Conservation (phyloP, 192 early-diverging fungal genomes). For the Coemansia sp. region DNA sequence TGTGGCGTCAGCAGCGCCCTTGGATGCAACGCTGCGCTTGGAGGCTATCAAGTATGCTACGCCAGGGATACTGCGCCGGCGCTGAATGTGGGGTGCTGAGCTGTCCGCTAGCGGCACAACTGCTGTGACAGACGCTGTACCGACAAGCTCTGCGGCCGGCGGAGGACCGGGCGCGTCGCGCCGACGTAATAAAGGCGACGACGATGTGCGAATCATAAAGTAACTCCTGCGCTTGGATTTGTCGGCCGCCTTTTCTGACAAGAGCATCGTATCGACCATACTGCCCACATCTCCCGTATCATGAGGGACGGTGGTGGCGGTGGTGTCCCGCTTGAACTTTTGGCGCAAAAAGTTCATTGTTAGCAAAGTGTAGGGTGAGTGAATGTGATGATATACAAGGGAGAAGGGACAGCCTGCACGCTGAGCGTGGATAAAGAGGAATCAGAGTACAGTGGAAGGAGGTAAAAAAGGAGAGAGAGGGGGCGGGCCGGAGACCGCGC, state of each 20-base stretch:
- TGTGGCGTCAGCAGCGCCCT: neutral
- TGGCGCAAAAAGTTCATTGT: conserved; percentile 44
- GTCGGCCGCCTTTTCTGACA: neutral
- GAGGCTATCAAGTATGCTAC: conserved; percentile 29
- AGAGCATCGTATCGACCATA: neutral
- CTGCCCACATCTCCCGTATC: neutral
- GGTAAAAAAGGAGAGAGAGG: neutral
- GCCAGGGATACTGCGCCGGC: conserved; percentile 39
- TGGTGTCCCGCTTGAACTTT: conserved; percentile 14
- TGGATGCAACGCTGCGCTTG: neutral
- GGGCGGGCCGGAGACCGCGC: neutral
- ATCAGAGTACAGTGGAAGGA: neutral
- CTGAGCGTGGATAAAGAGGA: neutral
- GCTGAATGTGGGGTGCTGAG: neutral
- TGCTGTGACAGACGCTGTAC: neutral
- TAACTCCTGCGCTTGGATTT: conserved; percentile 32
- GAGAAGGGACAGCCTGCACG: neutral
- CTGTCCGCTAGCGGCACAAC: conserved; percentile 5
- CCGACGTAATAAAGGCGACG: conserved; percentile 11
- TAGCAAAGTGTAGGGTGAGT: neutral
- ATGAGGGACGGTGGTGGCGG: neutral
- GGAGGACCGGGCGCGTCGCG: conserved; percentile 10
- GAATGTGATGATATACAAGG: neutral
- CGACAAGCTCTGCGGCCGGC: neutral
- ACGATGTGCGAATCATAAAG: conserved; percentile 26